A percentile compares a stretch with the other conserved stretches of the same genome.
Conservation (phyloP, 139 green algal genomes). For the Chlorella ohadii region DNA sequence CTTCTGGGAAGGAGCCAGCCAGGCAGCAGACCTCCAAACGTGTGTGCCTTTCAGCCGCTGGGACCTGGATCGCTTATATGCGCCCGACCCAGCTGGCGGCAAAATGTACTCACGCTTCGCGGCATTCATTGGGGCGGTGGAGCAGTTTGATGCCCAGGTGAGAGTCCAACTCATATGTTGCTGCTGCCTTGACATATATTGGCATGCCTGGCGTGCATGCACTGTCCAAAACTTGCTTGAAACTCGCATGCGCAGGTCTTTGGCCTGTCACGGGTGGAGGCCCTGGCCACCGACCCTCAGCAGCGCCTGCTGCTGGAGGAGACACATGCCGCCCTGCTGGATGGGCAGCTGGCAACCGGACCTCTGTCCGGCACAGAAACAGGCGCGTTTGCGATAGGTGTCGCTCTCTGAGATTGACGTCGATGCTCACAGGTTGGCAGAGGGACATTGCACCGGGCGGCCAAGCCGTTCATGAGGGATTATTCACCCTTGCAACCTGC, state of each 20-base stretch:
- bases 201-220: too few species aligned
- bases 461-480: too few species aligned
- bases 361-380: background rate
- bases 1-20: background rate
- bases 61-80: background rate
- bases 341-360: background rate
- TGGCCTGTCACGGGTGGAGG: slow-evolving; percentile 59
- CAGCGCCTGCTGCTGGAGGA: slow-evolving; percentile 71
- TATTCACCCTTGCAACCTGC: background rate
- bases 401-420: too few species aligned
- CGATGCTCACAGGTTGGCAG: too few species aligned
- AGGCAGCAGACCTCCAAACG: background rate
- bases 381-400: background rate
- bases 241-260: slow-evolving; percentile 61
- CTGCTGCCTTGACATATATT: too few species aligned
- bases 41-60: background rate
- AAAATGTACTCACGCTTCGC: slow-evolving; percentile 6
- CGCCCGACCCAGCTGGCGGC: background rate
- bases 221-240: too few species aligned
- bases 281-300: slow-evolving; percentile 73
- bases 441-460: too few species aligned
- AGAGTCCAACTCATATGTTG: background rate
- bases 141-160: slow-evolving; percentile 10
- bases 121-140: background rate
- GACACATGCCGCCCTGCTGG: background rate